Percentiles rank a stretch among this genome's conserved stretches.
phyloP scores from a whole-genome alignment of 306 rosid genomes.

The Vigna trinervia region DNA sequence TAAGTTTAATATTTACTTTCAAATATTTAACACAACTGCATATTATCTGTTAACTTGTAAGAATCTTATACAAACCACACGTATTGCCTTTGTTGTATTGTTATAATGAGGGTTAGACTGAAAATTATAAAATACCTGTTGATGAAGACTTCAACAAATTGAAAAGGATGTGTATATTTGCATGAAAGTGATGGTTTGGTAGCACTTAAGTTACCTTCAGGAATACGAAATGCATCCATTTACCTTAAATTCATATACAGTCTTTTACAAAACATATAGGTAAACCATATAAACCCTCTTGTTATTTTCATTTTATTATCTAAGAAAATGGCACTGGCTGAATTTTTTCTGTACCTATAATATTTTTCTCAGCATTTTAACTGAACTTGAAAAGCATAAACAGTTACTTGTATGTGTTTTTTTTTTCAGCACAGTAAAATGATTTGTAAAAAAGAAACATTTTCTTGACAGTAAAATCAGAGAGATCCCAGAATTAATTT shows the following conservation, averaged over 20 bases:
- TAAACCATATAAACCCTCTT: background rate
- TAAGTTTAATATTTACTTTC: too few species aligned
- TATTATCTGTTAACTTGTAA: background rate
- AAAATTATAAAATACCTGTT: background rate
- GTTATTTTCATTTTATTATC: conserved; percentile 10
- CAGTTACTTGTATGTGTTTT: background rate
- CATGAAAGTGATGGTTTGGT: conserved; percentile 39
- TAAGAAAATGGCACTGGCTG: background rate
- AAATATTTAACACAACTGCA: too few species aligned
- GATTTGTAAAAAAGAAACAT: background rate
- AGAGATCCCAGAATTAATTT: conserved; percentile 38
- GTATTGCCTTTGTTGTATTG: background rate
- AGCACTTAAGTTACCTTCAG: conserved; percentile 22
- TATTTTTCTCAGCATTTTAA: background rate
- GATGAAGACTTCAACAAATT: background rate
- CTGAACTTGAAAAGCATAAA: background rate
- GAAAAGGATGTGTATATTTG: conserved; percentile 7
- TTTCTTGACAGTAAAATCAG: background rate
- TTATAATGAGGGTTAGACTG: background rate
- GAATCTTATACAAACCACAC: background rate
- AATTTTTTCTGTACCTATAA: background rate
- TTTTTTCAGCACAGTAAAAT: background rate
- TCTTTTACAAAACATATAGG: conserved; percentile 6
- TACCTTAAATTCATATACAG: background rate
- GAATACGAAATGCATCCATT: background rate